Base-by-base conservation (phyloP, 345 rosid genomes). In the Euphorbia peplus region DNA sequence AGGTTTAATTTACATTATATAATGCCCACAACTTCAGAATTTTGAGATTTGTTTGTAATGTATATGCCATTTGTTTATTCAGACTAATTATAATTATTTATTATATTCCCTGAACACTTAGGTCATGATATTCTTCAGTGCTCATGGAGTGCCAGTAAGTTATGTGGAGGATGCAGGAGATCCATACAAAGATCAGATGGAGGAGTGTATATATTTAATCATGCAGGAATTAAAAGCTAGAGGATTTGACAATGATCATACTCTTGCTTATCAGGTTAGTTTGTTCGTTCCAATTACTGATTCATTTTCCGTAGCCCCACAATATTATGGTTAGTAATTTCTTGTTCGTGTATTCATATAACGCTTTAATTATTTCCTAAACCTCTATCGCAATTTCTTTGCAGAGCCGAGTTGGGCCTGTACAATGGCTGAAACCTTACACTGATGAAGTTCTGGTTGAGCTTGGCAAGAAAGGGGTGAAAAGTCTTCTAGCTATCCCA, bases 371-470 rank as follows among this genome's bases (percentile, higher is more conserved):
- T 50, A 60, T 63, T 70, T 63, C 28, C 63, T 63, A 66, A 58
- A 22, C 60, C 28, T 15, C 37, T 28, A 18, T 37, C 57, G 4
- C 8, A 10, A 12, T 18, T 28, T 10, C 44, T 71, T 44, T 41
- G 4, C 60, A 95, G 99, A 91, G 96, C 77, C 93, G 99, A 81
- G 99, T 91, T 72, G 98, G 99, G 25, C 99, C 96, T 70, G 96
- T 91, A 58, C 85, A 88, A 42, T 95, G 98, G 98, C 74, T 95
- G 78, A 95, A 87, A 78, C 98, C 99, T 18, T 95, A 95, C 82
- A 91, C 98, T 0, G 96, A 91, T 76, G 90, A 95, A 78, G 96
- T 90, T 68, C 95, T 95, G 35, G 89, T 90, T 3, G 92, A 91
- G 77, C 93, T 95, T 68, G 99, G 99, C 69, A 86, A 84, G 83